Conservation (phyloP, 176 grass and related monocot genomes). For the Eragrostis curvula region DNA sequence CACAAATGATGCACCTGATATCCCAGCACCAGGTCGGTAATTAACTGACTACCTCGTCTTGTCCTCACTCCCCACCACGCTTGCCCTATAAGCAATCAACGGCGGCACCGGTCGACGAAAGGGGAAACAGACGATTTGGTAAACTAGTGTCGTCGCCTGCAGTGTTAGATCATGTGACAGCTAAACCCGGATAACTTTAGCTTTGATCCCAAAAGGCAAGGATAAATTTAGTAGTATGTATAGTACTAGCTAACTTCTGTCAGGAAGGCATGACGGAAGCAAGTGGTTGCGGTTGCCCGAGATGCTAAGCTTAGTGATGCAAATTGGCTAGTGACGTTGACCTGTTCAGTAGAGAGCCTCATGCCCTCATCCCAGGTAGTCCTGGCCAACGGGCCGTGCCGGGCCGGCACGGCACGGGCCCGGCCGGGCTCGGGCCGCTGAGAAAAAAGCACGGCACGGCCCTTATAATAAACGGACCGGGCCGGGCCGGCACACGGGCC, state of each 20-base stretch:
- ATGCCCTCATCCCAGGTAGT: slow-evolving; percentile 1
- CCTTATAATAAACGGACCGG: too few species aligned
- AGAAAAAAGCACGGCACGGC: too few species aligned
- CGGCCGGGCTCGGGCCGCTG: too few species aligned
- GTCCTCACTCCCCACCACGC: neutral
- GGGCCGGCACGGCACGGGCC: too few species aligned
- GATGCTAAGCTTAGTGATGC: slow-evolving; percentile 33
- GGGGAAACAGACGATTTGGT: slow-evolving; percentile 3
- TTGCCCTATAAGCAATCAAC: slow-evolving; percentile 26
- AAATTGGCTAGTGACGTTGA: slow-evolving; percentile 38
- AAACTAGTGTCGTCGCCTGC: slow-evolving; percentile 5
- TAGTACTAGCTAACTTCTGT: slow-evolving; percentile 23
- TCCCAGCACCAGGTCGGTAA: slow-evolving; percentile 17
- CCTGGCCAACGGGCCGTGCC: too few species aligned
- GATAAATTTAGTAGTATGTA: slow-evolving; percentile 7
- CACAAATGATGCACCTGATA: neutral
- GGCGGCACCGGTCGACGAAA: slow-evolving; percentile 45
- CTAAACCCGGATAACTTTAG: slow-evolving; percentile 26
- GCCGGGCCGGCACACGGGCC: too few species aligned
- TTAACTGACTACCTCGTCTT: slow-evolving; percentile 10
- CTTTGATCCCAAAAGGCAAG: neutral
- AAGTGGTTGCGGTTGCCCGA: slow-evolving; percentile 31
- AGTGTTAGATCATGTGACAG: slow-evolving; percentile 31
- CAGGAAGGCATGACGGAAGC: slow-evolving; percentile 29
- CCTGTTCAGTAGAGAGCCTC: slow-evolving; percentile 13